These are phyloP conservation scores for Fistulinella cinereoalba DNA, from an alignment of 1,284 basidiomycete species.

Conservation along the genomic window DNA sequence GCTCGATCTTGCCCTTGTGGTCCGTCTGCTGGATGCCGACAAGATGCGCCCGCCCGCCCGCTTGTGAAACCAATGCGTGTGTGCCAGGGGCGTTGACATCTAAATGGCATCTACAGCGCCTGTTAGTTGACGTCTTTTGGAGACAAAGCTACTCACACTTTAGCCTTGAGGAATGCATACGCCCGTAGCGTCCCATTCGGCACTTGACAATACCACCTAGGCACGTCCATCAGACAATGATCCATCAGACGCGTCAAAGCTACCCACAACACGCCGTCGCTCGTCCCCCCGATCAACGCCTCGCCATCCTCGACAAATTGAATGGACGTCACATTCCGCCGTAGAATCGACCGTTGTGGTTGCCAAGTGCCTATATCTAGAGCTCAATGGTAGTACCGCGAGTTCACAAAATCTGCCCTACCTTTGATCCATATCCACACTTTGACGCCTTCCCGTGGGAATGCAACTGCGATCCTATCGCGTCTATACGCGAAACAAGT, in stretches of 20 bases:
- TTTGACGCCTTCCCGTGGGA: constrained; percentile 54
- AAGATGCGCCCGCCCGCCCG: constrained; percentile 47
- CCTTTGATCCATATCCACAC: constrained; percentile 64
- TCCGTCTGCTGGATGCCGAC: constrained; percentile 47
- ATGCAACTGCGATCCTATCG: constrained; percentile 60
- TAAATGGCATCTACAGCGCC: constrained; percentile 48
- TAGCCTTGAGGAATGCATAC: constrained; percentile 51
- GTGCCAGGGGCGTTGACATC: constrained; percentile 46
- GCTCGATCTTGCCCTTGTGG: constrained; percentile 49
- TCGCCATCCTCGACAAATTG: constrained; percentile 59
- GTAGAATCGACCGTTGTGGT: constrained; percentile 53
- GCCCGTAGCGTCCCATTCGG: constrained; percentile 60
- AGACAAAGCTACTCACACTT: constrained; percentile 53
- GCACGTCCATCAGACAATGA: constrained; percentile 9
- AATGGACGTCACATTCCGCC: constrained; percentile 59
- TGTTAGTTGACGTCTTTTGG: too few species aligned
- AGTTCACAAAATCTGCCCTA: constrained; percentile 20
- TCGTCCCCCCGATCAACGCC: constrained; percentile 62
- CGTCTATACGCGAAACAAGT: constrained; percentile 53
- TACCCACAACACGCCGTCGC: constrained; percentile 59
- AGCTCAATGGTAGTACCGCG: constrained; percentile 2
- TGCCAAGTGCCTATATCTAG: constrained; percentile 50
- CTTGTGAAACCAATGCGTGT: constrained; percentile 51
- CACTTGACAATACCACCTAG: constrained; percentile 61
- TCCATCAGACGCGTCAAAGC: not conserved